These are phyloP conservation scores for Cubamyces sp. DNA, from an alignment of 768 basidiomycete genomes.

Conservation along the genomic window DNA sequence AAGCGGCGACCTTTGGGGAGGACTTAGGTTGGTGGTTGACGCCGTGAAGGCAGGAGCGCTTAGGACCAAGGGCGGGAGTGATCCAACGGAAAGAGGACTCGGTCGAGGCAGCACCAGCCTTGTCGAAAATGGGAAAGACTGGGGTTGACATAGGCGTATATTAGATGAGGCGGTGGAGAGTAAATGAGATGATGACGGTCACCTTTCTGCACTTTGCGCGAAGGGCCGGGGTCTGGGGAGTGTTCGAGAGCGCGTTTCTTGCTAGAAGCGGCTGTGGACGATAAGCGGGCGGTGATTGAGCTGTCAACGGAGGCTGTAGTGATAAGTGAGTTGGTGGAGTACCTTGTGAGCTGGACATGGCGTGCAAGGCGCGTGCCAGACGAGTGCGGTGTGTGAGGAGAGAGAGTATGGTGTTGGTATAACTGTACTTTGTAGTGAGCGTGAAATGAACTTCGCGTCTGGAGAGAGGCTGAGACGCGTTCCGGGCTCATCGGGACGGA, in stretches of 20 bases:
- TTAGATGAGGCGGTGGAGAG: not conserved
- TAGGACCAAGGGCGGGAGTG: slow-evolving; percentile 36
- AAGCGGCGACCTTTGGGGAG: slow-evolving; percentile 67
- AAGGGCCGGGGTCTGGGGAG: not conserved
- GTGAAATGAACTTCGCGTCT: too few species aligned
- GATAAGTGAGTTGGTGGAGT: not conserved
- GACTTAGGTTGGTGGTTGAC: slow-evolving; percentile 44
- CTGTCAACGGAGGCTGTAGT: not conserved
- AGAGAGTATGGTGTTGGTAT: not conserved
- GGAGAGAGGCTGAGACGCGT: too few species aligned
- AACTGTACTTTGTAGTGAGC: too few species aligned
- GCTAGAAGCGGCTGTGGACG: not conserved
- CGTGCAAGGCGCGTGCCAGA: not conserved
- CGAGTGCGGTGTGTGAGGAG: not conserved
- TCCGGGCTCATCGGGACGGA: too few species aligned
- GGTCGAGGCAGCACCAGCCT: slow-evolving; percentile 12
- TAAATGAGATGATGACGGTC: not conserved
- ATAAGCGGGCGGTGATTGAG: slow-evolving; percentile 1
- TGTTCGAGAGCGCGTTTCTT: slow-evolving; percentile 11
- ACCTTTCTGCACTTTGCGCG: slow-evolving; percentile 29
- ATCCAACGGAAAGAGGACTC: slow-evolving; percentile 36
- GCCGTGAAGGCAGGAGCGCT: slow-evolving; percentile 43
- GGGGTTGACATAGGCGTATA: not conserved
- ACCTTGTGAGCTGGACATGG: slow-evolving; percentile 7
- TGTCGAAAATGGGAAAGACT: slow-evolving; percentile 38